Conservation (phyloP, 192 early-diverging fungal genomes). For the Thamnidium elegans region DNA sequence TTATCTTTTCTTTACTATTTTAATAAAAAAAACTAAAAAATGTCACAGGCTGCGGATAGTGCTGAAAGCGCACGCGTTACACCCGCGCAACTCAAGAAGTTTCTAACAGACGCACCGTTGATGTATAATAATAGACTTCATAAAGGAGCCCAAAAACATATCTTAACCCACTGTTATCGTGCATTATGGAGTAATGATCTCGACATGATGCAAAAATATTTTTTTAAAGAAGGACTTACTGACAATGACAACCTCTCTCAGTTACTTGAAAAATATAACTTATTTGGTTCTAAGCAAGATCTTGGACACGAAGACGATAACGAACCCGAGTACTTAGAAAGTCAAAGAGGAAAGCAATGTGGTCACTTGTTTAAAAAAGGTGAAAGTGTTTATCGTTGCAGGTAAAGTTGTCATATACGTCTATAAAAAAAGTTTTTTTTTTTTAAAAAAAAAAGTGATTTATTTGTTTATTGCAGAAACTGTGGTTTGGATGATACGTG, state of each 20-base stretch:
- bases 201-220: constrained; percentile 30
- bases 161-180: constrained; percentile 33
- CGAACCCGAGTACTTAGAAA: constrained; percentile 61
- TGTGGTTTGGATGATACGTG: constrained; percentile 97
- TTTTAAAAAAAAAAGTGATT: not conserved
- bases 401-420: constrained; percentile 38
- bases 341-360: constrained; percentile 79
- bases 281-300: constrained; percentile 7
- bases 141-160: constrained; percentile 1
- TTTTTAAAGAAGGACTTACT: constrained; percentile 21
- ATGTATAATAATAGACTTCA: constrained; percentile 10
- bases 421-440: not conserved
- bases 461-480: constrained; percentile 51
- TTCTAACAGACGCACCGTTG: constrained; percentile 29
- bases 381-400: constrained; percentile 93
- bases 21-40: not conserved
- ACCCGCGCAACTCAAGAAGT: constrained; percentile 14
- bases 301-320: constrained; percentile 16
- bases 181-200: constrained; percentile 32
- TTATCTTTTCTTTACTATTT: no score
- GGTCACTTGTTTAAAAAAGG: constrained; percentile 93
- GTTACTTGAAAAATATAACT: constrained; percentile 20
- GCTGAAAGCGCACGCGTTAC: not conserved
- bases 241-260: constrained; percentile 10
- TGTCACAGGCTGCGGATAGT: not conserved